These are phyloP conservation scores for Saururus chinensis DNA, from an alignment of 164 flowering plant species.

Conservation along the genomic window DNA sequence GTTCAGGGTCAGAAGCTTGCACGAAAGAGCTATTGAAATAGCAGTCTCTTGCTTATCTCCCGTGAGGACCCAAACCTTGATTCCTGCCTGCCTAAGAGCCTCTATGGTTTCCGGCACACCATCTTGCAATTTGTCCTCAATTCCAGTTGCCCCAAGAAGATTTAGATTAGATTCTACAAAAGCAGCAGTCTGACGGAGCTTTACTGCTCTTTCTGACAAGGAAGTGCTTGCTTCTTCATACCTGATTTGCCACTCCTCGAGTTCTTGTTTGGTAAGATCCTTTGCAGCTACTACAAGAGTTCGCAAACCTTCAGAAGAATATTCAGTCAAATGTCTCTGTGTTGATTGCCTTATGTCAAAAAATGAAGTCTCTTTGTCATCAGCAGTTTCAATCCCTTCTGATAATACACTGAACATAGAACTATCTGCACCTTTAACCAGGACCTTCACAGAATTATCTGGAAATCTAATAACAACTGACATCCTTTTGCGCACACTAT, in stretches of 20 bases:
- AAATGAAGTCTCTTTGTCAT: slow-evolving; percentile 8
- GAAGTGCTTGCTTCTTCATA: slow-evolving; percentile 92
- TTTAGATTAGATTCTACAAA: slow-evolving; percentile 59
- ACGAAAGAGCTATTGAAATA: slow-evolving; percentile 85
- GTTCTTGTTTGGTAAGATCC: slow-evolving; percentile 59
- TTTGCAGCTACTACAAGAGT: slow-evolving; percentile 82
- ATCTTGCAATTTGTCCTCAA: slow-evolving; percentile 85
- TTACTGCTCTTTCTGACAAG: slow-evolving; percentile 55
- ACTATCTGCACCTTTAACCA: slow-evolving; percentile 92
- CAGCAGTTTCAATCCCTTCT: slow-evolving; percentile 20
- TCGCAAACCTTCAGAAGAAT: slow-evolving; percentile 72
- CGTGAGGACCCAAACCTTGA: slow-evolving; percentile 91
- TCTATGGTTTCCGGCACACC: slow-evolving; percentile 96
- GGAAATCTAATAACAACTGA: slow-evolving; percentile 86
- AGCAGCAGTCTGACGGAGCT: slow-evolving; percentile 74
- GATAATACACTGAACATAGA: slow-evolving; percentile 61
- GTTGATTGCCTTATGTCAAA: slow-evolving; percentile 28
- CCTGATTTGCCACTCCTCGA: slow-evolving; percentile 64
- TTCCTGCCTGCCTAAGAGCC: slow-evolving; percentile 87
- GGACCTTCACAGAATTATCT: slow-evolving; percentile 57
- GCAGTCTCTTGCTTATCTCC: slow-evolving; percentile 98
- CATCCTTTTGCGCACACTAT: slow-evolving; percentile 89
- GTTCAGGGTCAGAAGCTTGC: slow-evolving; percentile 62
- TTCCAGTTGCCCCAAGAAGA: slow-evolving; percentile 79
- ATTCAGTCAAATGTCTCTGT: slow-evolving; percentile 52